Base-by-base conservation (phyloP, 1,284 basidiomycete species). In the Ustilago nuda region DNA sequence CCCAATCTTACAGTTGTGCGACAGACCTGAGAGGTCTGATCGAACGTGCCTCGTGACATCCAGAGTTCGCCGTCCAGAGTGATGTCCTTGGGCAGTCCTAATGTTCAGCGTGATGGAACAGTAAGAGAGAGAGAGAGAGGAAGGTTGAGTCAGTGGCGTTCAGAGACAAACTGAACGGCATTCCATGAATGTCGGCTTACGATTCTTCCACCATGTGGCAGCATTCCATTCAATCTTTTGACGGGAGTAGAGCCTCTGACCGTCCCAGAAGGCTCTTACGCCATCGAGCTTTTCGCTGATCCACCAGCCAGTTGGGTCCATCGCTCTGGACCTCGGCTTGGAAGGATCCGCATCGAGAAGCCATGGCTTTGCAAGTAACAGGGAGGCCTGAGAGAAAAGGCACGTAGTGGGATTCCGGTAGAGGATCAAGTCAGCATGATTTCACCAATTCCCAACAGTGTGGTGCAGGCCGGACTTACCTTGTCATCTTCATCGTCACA, bases 251-350 rank as follows among this genome's bases (percentile, higher is more conserved):
- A 92, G 88, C 32, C 86, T 84, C 61, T 88, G 87, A 4, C 91
- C 91, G 77, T 91, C 89, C 83, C 89, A 91, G 78, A 88, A 91
- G 0, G 90, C 89, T 17, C 90, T 81, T 9, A 86, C 79, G 8
- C 86, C 86, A 45, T 86, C 86, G 9, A 86, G 82, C 79, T 80
- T 91, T 80, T 92, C 91, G 27, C 90, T 91, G 33, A 91, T 88
- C 90, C 90, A 91, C 89, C 89, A 91, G 0, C 89, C 90, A 11
- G 88, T 88, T 0, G 90, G 90, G 76, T 91, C 90, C 50, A 87
- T 86, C 1, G 66, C 51, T 52, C 60, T 70, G 8, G 58, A 55
- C 23, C 53, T 57, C 1, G 68, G 57, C 43, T 65, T 72, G 11
- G 63, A 58, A 1, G 75, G 75, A 0, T 89, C 89, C 11, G 82